Evolutionary conservation across 2,329 filamentous ascomycete species (phyloP).

Genomic region (Tolypocladium paradoxum): DNA sequence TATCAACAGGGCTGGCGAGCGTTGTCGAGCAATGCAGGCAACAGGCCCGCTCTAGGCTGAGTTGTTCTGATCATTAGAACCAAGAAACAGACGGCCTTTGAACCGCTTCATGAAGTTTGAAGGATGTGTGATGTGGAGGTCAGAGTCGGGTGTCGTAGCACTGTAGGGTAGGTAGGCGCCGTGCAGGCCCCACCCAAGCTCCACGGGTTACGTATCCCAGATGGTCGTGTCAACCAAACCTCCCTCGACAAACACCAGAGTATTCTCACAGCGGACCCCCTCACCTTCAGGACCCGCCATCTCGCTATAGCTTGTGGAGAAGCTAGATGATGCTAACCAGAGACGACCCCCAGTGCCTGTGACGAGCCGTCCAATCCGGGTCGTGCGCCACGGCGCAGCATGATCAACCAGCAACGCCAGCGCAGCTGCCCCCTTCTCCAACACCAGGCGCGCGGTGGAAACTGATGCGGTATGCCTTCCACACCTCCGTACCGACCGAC

Average conservation of each 20-base stretch:
- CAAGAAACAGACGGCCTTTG: no score
- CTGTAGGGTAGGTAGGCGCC: no score
- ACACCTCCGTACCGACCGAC: conserved; percentile 39
- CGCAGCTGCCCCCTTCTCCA: conserved; percentile 6
- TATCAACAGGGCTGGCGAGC: no score
- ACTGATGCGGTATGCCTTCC: conserved; percentile 43
- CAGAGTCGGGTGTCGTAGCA: no score
- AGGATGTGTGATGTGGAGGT: no score
- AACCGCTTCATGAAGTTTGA: no score
- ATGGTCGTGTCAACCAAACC: not conserved
- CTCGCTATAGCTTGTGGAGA: not conserved
- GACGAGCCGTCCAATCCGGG: not conserved
- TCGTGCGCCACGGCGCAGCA: conserved; percentile 7
- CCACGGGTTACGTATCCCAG: not conserved
- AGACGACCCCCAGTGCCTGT: not conserved
- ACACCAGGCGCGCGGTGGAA: conserved; percentile 5
- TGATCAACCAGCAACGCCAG: conserved; percentile 9
- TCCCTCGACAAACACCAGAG: not conserved
- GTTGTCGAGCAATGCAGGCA: no score
- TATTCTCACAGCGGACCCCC: not conserved
- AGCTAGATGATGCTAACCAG: not conserved
- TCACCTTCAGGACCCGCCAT: not conserved
- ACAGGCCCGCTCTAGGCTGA: no score
- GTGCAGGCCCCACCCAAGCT: not conserved
- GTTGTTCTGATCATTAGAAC: no score